Evolutionary conservation across 129 eudicot species (phyloP).

Genomic region (Erigeron canadensis): DNA sequence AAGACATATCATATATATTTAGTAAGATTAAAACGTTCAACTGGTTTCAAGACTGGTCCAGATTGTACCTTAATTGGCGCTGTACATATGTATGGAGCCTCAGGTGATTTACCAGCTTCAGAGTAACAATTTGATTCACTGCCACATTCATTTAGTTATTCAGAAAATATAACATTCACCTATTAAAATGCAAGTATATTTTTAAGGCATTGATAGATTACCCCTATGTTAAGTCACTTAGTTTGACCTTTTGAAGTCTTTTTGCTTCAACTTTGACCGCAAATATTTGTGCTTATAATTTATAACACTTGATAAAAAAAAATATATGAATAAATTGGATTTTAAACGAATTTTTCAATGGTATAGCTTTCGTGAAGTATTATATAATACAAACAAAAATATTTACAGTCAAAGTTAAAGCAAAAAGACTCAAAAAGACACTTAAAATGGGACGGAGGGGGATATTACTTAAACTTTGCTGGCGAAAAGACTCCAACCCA

Average conservation of each 20-base stretch:
- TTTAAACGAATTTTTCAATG: no score
- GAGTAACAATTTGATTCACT: slow-evolving; percentile 33
- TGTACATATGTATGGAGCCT: slow-evolving; percentile 65
- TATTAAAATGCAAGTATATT: neutral
- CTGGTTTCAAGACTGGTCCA: neutral
- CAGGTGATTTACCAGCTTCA: slow-evolving; percentile 40
- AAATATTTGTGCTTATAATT: no score
- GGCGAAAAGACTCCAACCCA: slow-evolving; percentile 95
- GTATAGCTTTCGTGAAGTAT: no score
- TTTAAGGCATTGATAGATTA: neutral
- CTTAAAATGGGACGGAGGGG: no score
- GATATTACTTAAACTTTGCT: slow-evolving; percentile 64
- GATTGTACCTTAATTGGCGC: slow-evolving; percentile 77
- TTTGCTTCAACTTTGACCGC: no score
- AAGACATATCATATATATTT: neutral
- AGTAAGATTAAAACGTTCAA: neutral
- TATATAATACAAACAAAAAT: no score
- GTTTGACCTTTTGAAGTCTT: no score
- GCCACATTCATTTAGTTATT: slow-evolving; percentile 8
- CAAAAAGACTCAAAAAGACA: no score
- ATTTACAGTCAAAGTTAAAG: no score
- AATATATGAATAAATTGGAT: no score
- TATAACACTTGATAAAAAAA: no score
- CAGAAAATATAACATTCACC: neutral
- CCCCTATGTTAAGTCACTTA: no score